Conservation (phyloP, 2,329 filamentous ascomycete species). For the Fusarium tupiense region DNA sequence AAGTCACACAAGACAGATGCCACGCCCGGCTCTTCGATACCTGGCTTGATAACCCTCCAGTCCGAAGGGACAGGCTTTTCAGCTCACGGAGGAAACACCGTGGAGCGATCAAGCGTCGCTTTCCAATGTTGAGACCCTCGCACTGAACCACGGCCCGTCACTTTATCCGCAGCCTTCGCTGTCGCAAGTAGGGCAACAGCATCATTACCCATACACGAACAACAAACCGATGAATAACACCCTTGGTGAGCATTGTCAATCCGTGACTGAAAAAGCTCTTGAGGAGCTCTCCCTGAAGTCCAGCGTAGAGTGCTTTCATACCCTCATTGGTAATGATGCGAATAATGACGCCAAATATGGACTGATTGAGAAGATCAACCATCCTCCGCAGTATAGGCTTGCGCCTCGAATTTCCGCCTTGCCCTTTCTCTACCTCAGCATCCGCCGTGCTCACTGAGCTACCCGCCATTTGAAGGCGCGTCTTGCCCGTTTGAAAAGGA, state of each 20-base stretch:
- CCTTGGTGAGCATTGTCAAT: conserved; percentile 87
- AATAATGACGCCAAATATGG: conserved; percentile 71
- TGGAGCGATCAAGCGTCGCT: conserved; percentile 79
- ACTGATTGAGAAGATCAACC: conserved; percentile 49
- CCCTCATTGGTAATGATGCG: conserved; percentile 72
- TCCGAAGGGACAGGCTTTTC: conserved; percentile 95
- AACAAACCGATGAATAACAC: conserved; percentile 76
- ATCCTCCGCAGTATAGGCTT: conserved; percentile 23
- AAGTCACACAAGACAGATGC: conserved; percentile 53
- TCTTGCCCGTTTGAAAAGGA: conserved; percentile 87
- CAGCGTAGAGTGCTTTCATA: conserved; percentile 75
- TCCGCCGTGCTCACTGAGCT: conserved; percentile 30
- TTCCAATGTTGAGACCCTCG: conserved; percentile 77
- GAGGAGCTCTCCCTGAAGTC: conserved; percentile 78
- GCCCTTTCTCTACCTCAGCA: conserved; percentile 7
- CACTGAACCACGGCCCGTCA: conserved; percentile 5
- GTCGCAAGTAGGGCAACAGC: conserved; percentile 42
- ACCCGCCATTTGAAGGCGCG: conserved; percentile 73
- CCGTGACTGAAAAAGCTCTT: conserved; percentile 89
- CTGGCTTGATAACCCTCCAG: conserved; percentile 80
- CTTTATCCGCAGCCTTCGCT: conserved; percentile 33
- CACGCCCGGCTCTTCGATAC: conserved; percentile 66
- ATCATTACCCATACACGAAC: conserved; percentile 75
- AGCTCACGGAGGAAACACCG: conserved; percentile 82
- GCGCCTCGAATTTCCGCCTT: neutral